Conservation (phyloP, 768 basidiomycete genomes). For the Macrolepiota albuminosa region DNA sequence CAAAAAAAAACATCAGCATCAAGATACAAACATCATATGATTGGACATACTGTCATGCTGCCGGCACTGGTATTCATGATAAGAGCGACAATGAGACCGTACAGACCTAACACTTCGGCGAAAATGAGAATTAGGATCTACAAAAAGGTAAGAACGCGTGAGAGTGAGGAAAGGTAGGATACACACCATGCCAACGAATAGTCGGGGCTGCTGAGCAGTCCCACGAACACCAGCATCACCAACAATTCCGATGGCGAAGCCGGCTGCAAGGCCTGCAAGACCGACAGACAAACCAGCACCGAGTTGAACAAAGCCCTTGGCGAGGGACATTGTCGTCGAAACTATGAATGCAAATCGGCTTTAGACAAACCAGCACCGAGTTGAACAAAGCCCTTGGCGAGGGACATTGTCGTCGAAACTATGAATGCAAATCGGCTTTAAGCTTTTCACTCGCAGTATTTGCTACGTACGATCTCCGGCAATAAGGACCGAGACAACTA, state of each 20-base stretch:
- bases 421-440: not conserved
- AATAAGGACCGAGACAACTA: slow-evolving; percentile 98
- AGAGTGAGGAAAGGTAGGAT: not conserved
- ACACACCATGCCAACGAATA: slow-evolving; percentile 91
- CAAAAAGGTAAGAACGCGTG: not conserved
- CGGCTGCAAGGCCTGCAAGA: slow-evolving; percentile 92
- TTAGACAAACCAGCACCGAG: slow-evolving; percentile 81
- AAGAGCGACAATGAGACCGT: slow-evolving; percentile 86
- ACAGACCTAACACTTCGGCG: slow-evolving; percentile 58
- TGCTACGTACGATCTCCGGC: slow-evolving; percentile 69
- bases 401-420: slow-evolving; percentile 79
- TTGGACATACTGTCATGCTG: slow-evolving; percentile 14
- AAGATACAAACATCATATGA: not conserved
- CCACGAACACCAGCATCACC: slow-evolving; percentile 98
- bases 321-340: slow-evolving; percentile 75
- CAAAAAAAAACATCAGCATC: not conserved
- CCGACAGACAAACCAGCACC: slow-evolving; percentile 92
- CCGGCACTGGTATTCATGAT: slow-evolving; percentile 84
- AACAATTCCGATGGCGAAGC: slow-evolving; percentile 97
- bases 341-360: slow-evolving; percentile 38
- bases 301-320: slow-evolving; percentile 90
- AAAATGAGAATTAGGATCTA: slow-evolving; percentile 98
- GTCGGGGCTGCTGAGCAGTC: slow-evolving; percentile 91
- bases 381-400: slow-evolving; percentile 91
- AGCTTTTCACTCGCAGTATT: not conserved